phyloP scores from a whole-genome alignment of 352 stramenopile genomes.

The Phytophthora multivora region DNA sequence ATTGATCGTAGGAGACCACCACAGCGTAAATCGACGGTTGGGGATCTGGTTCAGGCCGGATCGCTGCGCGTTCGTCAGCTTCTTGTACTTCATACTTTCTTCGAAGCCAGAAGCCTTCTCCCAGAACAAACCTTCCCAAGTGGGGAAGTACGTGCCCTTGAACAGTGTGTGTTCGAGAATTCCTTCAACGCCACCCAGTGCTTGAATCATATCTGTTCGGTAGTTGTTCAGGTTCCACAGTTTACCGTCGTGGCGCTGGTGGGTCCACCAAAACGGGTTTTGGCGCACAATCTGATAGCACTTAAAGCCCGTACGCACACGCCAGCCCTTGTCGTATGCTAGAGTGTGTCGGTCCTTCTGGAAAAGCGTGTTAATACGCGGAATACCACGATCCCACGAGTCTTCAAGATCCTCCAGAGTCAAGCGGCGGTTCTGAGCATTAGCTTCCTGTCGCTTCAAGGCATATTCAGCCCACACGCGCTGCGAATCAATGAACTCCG shows the following conservation, averaged over 20 bases:
- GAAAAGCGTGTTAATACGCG: constrained; percentile 96
- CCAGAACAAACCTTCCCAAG: constrained; percentile 99
- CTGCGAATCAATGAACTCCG: constrained; percentile 99
- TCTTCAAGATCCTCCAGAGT: constrained; percentile 99
- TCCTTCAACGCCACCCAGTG: constrained; percentile 98
- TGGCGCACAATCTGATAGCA: constrained; percentile 97
- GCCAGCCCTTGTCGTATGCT: constrained; percentile 99
- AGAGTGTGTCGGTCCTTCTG: constrained; percentile 99
- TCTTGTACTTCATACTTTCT: constrained; percentile 99
- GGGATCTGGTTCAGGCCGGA: constrained; percentile 99
- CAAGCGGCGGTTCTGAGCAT: constrained; percentile 98
- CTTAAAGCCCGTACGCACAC: constrained; percentile 98
- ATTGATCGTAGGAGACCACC: constrained; percentile 99
- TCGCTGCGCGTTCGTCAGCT: constrained; percentile 99
- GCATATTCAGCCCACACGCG: constrained; percentile 99
- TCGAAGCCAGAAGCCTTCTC: constrained; percentile 98
- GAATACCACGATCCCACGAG: constrained; percentile 99
- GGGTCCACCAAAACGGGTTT: constrained; percentile 99
- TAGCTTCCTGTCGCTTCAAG: constrained; percentile 99
- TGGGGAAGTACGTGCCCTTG: constrained; percentile 99
- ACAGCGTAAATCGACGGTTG: constrained; percentile 99
- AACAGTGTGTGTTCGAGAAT: constrained; percentile 99
- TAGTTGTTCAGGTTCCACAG: constrained; percentile 99
- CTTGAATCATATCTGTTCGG: constrained; percentile 99
- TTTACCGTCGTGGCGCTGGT: constrained; percentile 99